A percentile compares a stretch with the other conserved stretches of the same genome.
Conservation (phyloP, 805 yeast genomes). For the Suhomyces tanzawaensis region DNA sequence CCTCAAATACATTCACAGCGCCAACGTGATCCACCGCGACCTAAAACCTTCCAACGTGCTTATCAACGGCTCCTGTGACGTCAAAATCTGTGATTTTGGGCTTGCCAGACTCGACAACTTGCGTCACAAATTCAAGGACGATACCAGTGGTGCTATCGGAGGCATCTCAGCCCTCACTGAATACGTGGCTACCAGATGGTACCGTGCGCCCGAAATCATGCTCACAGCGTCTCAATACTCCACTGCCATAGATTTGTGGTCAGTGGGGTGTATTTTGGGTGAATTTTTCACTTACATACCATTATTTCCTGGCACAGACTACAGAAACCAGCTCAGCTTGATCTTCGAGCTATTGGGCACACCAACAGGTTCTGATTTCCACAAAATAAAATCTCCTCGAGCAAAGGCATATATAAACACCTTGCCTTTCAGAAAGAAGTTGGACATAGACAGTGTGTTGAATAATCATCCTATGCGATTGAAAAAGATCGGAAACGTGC, state of each 20-base stretch:
- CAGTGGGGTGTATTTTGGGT: slow-evolving; percentile 74
- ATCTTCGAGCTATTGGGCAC: slow-evolving; percentile 72
- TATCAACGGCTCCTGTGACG: slow-evolving; percentile 67
- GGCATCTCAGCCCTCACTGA: slow-evolving; percentile 59
- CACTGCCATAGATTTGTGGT: slow-evolving; percentile 78
- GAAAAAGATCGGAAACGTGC: slow-evolving; percentile 11
- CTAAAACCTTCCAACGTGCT: slow-evolving; percentile 72
- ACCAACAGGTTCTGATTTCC: slow-evolving; percentile 39
- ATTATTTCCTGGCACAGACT: slow-evolving; percentile 73
- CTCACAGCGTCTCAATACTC: slow-evolving; percentile 68
- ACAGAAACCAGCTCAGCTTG: slow-evolving; percentile 62
- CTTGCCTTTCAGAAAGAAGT: slow-evolving; percentile 19
- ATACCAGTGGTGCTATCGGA: slow-evolving; percentile 7
- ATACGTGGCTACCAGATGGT: slow-evolving; percentile 84
- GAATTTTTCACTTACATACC: slow-evolving; percentile 65
- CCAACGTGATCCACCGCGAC: slow-evolving; percentile 73
- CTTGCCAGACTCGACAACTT: slow-evolving; percentile 56
- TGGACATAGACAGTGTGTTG: slow-evolving; percentile 18
- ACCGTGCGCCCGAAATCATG: slow-evolving; percentile 84
- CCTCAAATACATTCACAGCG: slow-evolving; percentile 66
- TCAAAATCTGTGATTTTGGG: slow-evolving; percentile 80
- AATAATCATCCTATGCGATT: slow-evolving; percentile 21
- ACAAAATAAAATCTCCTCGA: slow-evolving; percentile 21
- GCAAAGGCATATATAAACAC: slow-evolving; percentile 25
- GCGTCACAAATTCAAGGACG: slow-evolving; percentile 28